A percentile compares a stretch with the other conserved stretches of the same genome.
Conservation (phyloP, 2,329 filamentous ascomycete species). For the Aspergillus latus region DNA sequence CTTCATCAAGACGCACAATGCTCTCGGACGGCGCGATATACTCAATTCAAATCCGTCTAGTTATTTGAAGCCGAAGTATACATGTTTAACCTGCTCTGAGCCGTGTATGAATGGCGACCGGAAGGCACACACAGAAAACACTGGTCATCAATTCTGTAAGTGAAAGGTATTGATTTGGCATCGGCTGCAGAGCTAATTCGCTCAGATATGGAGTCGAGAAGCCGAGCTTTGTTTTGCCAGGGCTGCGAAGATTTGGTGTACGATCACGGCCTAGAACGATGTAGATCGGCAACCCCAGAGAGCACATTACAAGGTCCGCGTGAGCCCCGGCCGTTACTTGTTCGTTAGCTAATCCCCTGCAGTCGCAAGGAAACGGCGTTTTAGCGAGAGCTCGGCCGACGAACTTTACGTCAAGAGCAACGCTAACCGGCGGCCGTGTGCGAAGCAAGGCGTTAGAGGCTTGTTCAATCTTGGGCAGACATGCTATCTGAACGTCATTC, state of each 20-base stretch:
- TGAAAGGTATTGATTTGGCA: not conserved
- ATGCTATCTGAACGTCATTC: constrained; percentile 95
- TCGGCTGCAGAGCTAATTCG: constrained; percentile 7
- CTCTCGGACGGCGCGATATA: constrained; percentile 30
- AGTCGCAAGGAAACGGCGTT: constrained; percentile 38
- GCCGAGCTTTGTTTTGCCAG: constrained; percentile 41
- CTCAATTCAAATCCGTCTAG: constrained; percentile 22
- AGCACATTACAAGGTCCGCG: constrained; percentile 22
- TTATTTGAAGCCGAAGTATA: constrained; percentile 41
- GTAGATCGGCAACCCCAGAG: constrained; percentile 28
- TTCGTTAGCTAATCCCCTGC: not conserved
- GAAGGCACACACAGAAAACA: constrained; percentile 37
- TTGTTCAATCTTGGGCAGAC: constrained; percentile 98
- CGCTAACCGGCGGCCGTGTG: constrained; percentile 75
- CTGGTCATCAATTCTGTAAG: constrained; percentile 45
- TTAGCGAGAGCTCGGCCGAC: constrained; percentile 57
- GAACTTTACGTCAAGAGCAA: constrained; percentile 75
- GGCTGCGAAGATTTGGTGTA: constrained; percentile 44
- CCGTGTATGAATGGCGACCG: constrained; percentile 33
- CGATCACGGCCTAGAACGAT: constrained; percentile 40
- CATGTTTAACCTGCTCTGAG: constrained; percentile 40
- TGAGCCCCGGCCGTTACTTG: not conserved
- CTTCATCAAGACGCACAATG: constrained; percentile 34
- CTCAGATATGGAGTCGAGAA: constrained; percentile 44
- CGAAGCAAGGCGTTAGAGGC: constrained; percentile 82